These are phyloP conservation scores for Trametes meyenii DNA, from an alignment of 768 basidiomycete species.

Conservation along the genomic window DNA sequence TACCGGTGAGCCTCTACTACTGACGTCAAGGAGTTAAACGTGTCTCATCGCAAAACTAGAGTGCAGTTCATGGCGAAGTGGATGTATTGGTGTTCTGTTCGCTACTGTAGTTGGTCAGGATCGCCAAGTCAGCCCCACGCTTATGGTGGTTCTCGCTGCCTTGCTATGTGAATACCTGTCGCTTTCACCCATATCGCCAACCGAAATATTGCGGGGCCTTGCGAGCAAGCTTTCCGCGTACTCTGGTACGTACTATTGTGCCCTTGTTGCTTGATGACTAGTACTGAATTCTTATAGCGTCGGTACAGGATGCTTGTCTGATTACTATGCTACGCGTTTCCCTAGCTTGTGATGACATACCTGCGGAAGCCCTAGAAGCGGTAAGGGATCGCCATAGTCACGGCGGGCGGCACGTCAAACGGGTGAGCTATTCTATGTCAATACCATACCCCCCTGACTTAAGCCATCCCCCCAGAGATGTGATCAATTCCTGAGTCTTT, in stretches of 20 bases:
- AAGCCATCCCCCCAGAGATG: conserved; percentile 54
- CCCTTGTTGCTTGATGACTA: background rate
- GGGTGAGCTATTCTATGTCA: conserved; percentile 41
- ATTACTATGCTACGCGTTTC: conserved; percentile 71
- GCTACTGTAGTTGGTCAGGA: conserved; percentile 44
- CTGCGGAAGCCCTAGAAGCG: conserved; percentile 44
- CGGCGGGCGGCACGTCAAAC: conserved; percentile 57
- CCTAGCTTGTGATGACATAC: conserved; percentile 58
- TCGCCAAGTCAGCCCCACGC: conserved; percentile 49
- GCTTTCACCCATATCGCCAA: conserved; percentile 51
- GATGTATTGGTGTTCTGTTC: conserved; percentile 35
- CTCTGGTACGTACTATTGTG: conserved; percentile 43
- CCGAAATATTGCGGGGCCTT: conserved; percentile 50
- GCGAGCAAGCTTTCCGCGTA: conserved; percentile 43
- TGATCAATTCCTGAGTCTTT: conserved; percentile 61
- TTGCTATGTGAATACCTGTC: conserved; percentile 64
- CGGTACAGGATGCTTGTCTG: conserved; percentile 74
- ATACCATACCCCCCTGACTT: background rate
- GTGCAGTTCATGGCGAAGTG: conserved; percentile 41
- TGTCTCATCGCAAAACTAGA: conserved; percentile 37
- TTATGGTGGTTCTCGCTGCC: conserved; percentile 70
- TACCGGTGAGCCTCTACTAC: conserved; percentile 44
- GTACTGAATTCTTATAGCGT: conserved; percentile 42
- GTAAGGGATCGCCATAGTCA: conserved; percentile 48
- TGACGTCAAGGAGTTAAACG: background rate